Evolutionary conservation across 1,139 yeast genomes (phyloP).

Genomic region (Pichia sp.): DNA sequence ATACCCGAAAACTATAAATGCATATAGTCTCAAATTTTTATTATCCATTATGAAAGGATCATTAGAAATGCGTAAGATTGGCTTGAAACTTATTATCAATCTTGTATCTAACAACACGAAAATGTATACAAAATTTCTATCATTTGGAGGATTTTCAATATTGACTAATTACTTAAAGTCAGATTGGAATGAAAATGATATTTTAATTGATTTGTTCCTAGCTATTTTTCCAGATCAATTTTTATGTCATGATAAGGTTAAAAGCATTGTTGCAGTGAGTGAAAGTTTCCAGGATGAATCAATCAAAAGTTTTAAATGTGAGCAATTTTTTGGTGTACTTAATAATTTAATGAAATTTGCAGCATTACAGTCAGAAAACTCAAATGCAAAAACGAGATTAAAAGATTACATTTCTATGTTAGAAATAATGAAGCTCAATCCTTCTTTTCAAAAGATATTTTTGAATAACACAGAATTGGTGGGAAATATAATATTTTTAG

Average conservation of each 20-base stretch:
- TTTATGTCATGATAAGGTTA: too few relatives aligned
- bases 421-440: not conserved
- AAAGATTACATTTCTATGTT: not conserved
- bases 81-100: constrained; percentile 45
- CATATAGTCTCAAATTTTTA: constrained; percentile 43
- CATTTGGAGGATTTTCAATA: constrained; percentile 49
- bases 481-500: constrained; percentile 9
- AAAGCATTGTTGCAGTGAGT: not conserved
- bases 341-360: constrained; percentile 14
- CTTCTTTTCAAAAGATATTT: constrained; percentile 1
- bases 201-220: constrained; percentile 1
- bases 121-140: constrained; percentile 36
- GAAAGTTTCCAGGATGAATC: not conserved
- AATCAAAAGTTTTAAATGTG: not conserved
- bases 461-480: constrained; percentile 3
- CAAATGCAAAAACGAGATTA: not conserved
- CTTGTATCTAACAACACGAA: constrained; percentile 42
- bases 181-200: constrained; percentile 40
- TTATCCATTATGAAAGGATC: constrained; percentile 44
- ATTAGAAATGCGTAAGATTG: constrained; percentile 39
- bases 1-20: constrained; percentile 4
- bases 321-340: constrained; percentile 12
- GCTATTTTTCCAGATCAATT: not conserved
- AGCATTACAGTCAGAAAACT: constrained; percentile 27
- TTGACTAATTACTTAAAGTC: constrained; percentile 40